Percentiles rank a stretch among this genome's conserved stretches.
These are phyloP conservation scores for Sclerotinia spermophila DNA, from an alignment of 2,329 filamentous ascomycete genomes.

Conservation along the genomic window DNA sequence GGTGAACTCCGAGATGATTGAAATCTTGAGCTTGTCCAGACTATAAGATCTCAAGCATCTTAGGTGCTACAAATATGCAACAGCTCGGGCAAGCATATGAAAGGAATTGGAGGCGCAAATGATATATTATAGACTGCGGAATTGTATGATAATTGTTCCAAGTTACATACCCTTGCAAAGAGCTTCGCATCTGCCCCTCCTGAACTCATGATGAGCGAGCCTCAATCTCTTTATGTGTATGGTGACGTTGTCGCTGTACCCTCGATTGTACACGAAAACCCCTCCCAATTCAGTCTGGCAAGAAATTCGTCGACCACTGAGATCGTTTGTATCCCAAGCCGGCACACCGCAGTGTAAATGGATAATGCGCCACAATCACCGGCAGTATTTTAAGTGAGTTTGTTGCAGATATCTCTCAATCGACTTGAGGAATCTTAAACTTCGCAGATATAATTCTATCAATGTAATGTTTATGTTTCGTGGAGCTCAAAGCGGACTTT, in stretches of 20 bases:
- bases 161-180: slow-evolving; percentile 82
- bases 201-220: slow-evolving; percentile 35
- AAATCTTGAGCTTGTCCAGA: slow-evolving; percentile 9
- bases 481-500: slow-evolving; percentile 19
- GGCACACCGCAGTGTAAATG: slow-evolving; percentile 1
- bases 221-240: slow-evolving; percentile 25
- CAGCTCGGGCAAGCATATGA: slow-evolving; percentile 16
- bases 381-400: slow-evolving; percentile 24
- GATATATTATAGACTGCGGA: background rate
- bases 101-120: slow-evolving; percentile 21
- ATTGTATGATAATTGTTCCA: background rate
- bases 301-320: slow-evolving; percentile 29
- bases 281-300: slow-evolving; percentile 27
- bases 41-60: background rate
- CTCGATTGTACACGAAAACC: slow-evolving; percentile 24
- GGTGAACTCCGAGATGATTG: background rate
- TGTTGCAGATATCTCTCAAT: slow-evolving; percentile 29
- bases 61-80: slow-evolving; percentile 17
- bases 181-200: slow-evolving; percentile 96
- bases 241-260: slow-evolving; percentile 12
- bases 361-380: slow-evolving; percentile 29
- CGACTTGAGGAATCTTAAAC: slow-evolving; percentile 19
- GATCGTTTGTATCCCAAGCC: slow-evolving; percentile 23
- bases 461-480: slow-evolving; percentile 16
- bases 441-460: slow-evolving; percentile 14